Evolutionary conservation across 2,329 filamentous ascomycete genomes (phyloP).

Genomic region (Penicillium nordicum): DNA sequence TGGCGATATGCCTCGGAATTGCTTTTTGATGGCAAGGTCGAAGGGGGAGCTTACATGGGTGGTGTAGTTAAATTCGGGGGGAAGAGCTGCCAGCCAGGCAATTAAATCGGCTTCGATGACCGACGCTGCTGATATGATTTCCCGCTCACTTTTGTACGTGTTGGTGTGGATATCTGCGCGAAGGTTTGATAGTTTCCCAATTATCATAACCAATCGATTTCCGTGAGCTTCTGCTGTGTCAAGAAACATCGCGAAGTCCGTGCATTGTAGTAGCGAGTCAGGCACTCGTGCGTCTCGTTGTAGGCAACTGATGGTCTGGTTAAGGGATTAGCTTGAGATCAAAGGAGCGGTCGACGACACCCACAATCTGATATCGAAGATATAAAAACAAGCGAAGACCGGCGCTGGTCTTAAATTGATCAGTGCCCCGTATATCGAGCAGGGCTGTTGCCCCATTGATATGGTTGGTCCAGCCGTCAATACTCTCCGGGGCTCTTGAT

Average conservation of each 20-base stretch:
- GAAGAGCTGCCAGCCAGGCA: slow-evolving; percentile 30
- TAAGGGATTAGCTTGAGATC: slow-evolving; percentile 4
- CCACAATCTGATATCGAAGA: slow-evolving; percentile 56
- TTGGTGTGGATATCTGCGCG: slow-evolving; percentile 32
- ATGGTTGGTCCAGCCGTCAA: slow-evolving; percentile 55
- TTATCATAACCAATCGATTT: slow-evolving; percentile 29
- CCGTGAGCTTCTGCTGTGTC: slow-evolving; percentile 29
- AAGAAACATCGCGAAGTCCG: slow-evolving; percentile 29
- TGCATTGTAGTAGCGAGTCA: slow-evolving; percentile 31
- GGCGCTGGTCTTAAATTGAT: slow-evolving; percentile 41
- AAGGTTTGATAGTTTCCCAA: slow-evolving; percentile 32
- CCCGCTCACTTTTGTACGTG: slow-evolving; percentile 22
- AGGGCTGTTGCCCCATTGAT: slow-evolving; percentile 59
- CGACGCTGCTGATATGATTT: slow-evolving; percentile 33
- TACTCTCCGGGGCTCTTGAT: slow-evolving; percentile 44
- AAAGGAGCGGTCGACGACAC: slow-evolving; percentile 9
- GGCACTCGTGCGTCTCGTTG: slow-evolving; percentile 33
- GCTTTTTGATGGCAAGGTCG: slow-evolving; percentile 37
- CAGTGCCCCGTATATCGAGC: slow-evolving; percentile 44
- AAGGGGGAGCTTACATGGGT: slow-evolving; percentile 22
- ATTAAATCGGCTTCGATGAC: slow-evolving; percentile 36
- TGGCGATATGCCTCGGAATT: slow-evolving; percentile 23
- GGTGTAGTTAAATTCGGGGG: slow-evolving; percentile 29
- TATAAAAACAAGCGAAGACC: slow-evolving; percentile 55
- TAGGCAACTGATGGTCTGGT: slow-evolving; percentile 37